Conservation (phyloP, 208 protist genomes). For the Trichomonas vaginalis region DNA sequence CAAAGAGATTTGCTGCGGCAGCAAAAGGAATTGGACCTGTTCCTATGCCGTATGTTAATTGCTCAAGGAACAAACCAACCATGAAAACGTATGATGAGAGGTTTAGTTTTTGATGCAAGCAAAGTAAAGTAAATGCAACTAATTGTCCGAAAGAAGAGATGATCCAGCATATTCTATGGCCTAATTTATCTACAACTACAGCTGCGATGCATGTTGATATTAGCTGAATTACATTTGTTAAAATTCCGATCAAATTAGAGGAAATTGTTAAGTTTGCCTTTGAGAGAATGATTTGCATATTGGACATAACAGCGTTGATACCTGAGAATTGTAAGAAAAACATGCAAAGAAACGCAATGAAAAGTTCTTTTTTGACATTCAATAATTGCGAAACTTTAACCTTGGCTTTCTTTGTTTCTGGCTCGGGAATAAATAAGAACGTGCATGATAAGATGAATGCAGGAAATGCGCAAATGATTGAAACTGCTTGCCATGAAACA, state of each 20-base stretch:
- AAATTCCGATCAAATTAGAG: not conserved
- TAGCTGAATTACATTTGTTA: not conserved
- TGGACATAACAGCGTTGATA: not conserved
- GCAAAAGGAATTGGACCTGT: not conserved
- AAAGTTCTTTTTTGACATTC: not conserved
- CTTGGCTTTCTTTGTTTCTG: not conserved
- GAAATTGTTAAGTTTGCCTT: not conserved
- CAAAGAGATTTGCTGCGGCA: not conserved
- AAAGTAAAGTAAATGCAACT: not conserved
- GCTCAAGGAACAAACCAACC: not conserved
- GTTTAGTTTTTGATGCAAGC: not conserved
- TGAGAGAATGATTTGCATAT: not conserved
- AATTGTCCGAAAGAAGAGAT: not conserved
- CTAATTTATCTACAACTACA: not conserved
- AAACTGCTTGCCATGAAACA: not conserved
- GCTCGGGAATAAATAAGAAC: not conserved
- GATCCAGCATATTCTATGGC: not conserved
- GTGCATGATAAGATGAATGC: not conserved
- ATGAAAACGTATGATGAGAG: not conserved
- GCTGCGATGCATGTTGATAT: not conserved
- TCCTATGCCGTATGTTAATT: not conserved
- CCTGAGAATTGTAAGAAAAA: not conserved
- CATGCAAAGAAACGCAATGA: not conserved
- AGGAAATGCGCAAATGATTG: not conserved
- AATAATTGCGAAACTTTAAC: not conserved